A percentile compares a stretch with the other conserved stretches of the same genome.
Evolutionary conservation across 345 rosid genomes (phyloP).

Genomic region (Sapria himalayana): DNA sequence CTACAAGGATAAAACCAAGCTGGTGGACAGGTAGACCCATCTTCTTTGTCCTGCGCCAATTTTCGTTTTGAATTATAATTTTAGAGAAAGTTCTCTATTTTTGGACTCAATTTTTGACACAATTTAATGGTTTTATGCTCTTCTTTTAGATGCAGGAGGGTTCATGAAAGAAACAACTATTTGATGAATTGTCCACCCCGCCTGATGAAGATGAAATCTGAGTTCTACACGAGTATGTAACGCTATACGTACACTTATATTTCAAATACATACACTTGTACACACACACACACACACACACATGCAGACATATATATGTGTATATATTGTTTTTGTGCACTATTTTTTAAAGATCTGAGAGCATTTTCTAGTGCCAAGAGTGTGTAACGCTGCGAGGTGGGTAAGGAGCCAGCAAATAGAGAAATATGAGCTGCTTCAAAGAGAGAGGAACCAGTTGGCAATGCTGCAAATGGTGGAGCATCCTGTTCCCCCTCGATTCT

Average conservation of each 20-base stretch:
- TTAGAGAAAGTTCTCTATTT: background rate
- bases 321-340: background rate
- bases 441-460: conserved; percentile 21
- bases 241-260: background rate
- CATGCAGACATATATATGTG: too few species aligned
- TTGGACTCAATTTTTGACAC: too few species aligned
- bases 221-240: conserved; percentile 33
- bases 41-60: background rate
- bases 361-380: conserved; percentile 21
- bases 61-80: background rate
- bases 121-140: background rate
- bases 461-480: conserved; percentile 21
- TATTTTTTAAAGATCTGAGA: background rate
- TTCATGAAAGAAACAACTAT: conserved; percentile 31
- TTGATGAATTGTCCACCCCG: conserved; percentile 20
- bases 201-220: conserved; percentile 36
- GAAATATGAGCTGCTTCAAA: conserved; percentile 28
- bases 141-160: conserved; percentile 21
- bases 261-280: too few species aligned
- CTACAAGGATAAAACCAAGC: conserved; percentile 69
- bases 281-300: too few species aligned
- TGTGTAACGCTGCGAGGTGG: conserved; percentile 25
- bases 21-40: conserved; percentile 27
- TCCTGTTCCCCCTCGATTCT: conserved; percentile 18
- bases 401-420: conserved; percentile 24